A percentile compares a stretch with the other conserved stretches of the same genome.
Evolutionary conservation across 2,329 filamentous ascomycete genomes (phyloP).

Genomic region (Pseudogymnoascus sp.): DNA sequence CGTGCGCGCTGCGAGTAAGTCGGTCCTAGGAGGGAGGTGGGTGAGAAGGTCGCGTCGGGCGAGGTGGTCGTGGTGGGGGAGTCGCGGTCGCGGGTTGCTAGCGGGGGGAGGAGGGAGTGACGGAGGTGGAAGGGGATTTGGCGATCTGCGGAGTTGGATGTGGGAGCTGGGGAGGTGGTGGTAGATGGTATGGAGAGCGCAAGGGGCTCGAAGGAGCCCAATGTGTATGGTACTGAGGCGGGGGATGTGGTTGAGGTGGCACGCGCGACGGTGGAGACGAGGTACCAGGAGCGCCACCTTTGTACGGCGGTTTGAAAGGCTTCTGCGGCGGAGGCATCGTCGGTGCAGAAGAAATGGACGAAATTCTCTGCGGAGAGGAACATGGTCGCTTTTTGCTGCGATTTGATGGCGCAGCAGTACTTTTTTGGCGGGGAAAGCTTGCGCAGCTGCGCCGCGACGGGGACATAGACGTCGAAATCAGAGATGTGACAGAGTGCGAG

Average conservation of each 20-base stretch:
- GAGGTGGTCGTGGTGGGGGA: conserved; percentile 13
- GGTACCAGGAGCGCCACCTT: conserved; percentile 83
- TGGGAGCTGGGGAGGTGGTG: conserved; percentile 7
- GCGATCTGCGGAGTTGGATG: conserved; percentile 7
- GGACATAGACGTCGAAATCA: conserved; percentile 85
- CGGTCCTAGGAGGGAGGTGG: conserved; percentile 39
- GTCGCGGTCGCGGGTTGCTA: conserved; percentile 12
- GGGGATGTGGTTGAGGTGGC: conserved; percentile 30
- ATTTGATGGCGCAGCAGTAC: conserved; percentile 81
- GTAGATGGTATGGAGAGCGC: conserved; percentile 51
- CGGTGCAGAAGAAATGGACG: conserved; percentile 84
- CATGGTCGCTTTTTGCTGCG: conserved; percentile 77
- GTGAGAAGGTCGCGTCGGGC: conserved; percentile 33
- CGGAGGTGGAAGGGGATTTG: conserved; percentile 26
- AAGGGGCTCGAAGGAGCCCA: conserved; percentile 60
- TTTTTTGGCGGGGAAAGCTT: conserved; percentile 79
- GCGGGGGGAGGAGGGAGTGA: conserved; percentile 17
- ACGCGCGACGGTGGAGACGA: conserved; percentile 57
- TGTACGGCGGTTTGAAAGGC: conserved; percentile 66
- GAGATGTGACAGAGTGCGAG: conserved; percentile 72
- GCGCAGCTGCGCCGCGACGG: conserved; percentile 57
- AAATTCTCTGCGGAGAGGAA: conserved; percentile 79
- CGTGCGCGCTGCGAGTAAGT: conserved; percentile 38
- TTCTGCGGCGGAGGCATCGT: conserved; percentile 58
- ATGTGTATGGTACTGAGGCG: conserved; percentile 48